A percentile compares a stretch with the other conserved stretches of the same genome.
Evolutionary conservation across 768 basidiomycete species (phyloP).

Genomic region (Auricularia heimuer): DNA sequence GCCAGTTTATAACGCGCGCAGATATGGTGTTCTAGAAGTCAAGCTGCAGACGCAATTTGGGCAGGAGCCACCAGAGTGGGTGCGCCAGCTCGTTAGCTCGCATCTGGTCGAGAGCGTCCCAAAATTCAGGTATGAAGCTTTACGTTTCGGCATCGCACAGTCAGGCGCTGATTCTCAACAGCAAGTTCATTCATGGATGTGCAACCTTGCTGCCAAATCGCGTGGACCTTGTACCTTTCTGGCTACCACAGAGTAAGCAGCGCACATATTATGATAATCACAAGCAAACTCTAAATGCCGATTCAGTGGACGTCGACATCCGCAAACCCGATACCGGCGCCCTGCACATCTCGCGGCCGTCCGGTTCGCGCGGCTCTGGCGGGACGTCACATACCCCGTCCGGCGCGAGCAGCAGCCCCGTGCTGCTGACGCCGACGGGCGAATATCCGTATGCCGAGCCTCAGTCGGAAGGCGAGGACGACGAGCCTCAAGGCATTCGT

Average conservation of each 20-base stretch:
- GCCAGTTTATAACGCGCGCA: constrained; percentile 14
- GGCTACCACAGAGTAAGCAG: constrained; percentile 83
- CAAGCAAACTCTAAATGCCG: not conserved
- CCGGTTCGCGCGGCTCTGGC: constrained; percentile 14
- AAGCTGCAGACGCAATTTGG: constrained; percentile 95
- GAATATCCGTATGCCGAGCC: constrained; percentile 65
- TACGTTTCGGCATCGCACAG: not conserved
- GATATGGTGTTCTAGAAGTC: constrained; percentile 85
- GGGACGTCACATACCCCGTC: constrained; percentile 32
- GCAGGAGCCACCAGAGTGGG: constrained; percentile 94
- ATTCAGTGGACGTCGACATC: constrained; percentile 85
- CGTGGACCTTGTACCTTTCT: constrained; percentile 95
- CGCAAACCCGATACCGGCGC: constrained; percentile 83
- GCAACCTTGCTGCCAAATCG: constrained; percentile 83
- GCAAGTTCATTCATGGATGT: constrained; percentile 96
- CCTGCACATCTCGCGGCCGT: constrained; percentile 64
- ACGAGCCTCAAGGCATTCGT: constrained; percentile 56
- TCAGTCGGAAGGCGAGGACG: constrained; percentile 90
- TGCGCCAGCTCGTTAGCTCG: constrained; percentile 88
- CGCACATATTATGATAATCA: not conserved
- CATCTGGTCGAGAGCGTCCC: constrained; percentile 96
- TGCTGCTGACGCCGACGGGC: constrained; percentile 6
- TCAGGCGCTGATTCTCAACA: constrained; percentile 16
- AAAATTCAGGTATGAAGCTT: constrained; percentile 52
- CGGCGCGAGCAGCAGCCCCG: constrained; percentile 14